phyloP scores from a whole-genome alignment of 2,329 filamentous ascomycete species.

The Alternaria brassicae region DNA sequence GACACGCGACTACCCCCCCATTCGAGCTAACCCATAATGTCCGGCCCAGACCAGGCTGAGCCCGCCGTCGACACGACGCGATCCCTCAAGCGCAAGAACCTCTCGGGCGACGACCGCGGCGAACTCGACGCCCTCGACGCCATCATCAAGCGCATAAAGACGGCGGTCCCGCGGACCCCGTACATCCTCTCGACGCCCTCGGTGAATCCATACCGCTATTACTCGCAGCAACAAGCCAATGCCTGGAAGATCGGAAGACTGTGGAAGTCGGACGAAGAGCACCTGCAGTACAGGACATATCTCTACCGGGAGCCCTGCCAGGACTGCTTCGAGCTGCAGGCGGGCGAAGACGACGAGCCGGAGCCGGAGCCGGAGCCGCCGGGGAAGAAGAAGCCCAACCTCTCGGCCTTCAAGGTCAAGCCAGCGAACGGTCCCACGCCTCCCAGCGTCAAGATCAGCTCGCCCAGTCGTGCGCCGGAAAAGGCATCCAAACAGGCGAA shows the following conservation, averaged over 20 bases:
- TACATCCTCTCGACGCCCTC: slow-evolving; percentile 59
- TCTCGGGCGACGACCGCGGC: slow-evolving; percentile 41
- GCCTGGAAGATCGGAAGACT: slow-evolving; percentile 58
- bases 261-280: slow-evolving; percentile 63
- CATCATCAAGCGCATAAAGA: slow-evolving; percentile 54
- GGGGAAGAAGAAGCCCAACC: slow-evolving; percentile 67
- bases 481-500: slow-evolving; percentile 35
- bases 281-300: slow-evolving; percentile 69
- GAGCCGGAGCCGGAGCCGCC: slow-evolving; percentile 52
- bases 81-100: slow-evolving; percentile 35
- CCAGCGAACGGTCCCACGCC: slow-evolving; percentile 48
- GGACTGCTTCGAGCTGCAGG: slow-evolving; percentile 57
- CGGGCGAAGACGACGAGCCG: slow-evolving; percentile 62
- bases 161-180: slow-evolving; percentile 52
- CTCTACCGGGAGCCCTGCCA: slow-evolving; percentile 63
- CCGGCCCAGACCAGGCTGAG: slow-evolving; percentile 36
- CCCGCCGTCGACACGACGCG: slow-evolving; percentile 34
- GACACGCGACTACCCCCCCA: slow-evolving; percentile 4
- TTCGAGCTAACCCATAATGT: slow-evolving; percentile 36
- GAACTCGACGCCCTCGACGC: slow-evolving; percentile 52
- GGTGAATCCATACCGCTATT: slow-evolving; percentile 53
- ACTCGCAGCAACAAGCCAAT: slow-evolving; percentile 50
- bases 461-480: slow-evolving; percentile 33
- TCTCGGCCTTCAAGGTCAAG: slow-evolving; percentile 68
- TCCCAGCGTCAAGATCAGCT: slow-evolving; percentile 41